These are phyloP conservation scores for Evernia prunastri DNA, from an alignment of 495 filamentous ascomycete species.

Conservation along the genomic window DNA sequence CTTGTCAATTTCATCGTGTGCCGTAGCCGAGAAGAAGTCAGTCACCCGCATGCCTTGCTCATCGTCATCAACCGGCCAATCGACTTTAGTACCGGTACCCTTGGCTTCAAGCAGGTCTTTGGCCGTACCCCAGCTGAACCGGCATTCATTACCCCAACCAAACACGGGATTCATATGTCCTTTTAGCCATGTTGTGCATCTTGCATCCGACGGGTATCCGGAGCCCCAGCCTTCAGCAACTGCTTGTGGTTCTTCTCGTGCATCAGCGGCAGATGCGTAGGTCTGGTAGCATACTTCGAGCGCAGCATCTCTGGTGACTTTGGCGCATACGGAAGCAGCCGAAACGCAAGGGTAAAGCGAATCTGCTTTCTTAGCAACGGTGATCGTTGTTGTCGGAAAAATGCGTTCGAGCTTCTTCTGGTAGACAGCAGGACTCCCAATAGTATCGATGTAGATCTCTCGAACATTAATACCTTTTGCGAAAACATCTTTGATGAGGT, in stretches of 20 bases:
- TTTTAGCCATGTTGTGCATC: conserved; percentile 74
- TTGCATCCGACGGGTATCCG: conserved; percentile 85
- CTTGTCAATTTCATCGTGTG: conserved; percentile 26
- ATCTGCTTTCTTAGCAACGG: conserved; percentile 94
- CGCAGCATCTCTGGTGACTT: conserved; percentile 87
- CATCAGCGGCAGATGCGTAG: conserved; percentile 23
- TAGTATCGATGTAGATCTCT: conserved; percentile 93
- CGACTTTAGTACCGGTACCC: conserved; percentile 57
- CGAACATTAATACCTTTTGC: conserved; percentile 67
- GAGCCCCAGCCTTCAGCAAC: conserved; percentile 64
- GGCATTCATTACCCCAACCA: conserved; percentile 87
- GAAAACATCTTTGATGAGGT: conserved; percentile 69
- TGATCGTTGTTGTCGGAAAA: conserved; percentile 74
- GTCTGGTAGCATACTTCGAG: conserved; percentile 66
- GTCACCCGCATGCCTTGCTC: conserved; percentile 59
- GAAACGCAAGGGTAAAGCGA: conserved; percentile 88
- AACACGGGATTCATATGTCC: conserved; percentile 86
- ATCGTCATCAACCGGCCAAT: conserved; percentile 76
- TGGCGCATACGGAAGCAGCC: conserved; percentile 89
- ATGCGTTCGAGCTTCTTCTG: conserved; percentile 76
- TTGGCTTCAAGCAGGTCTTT: conserved; percentile 81
- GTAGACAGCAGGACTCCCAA: conserved; percentile 74
- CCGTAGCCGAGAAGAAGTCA: conserved; percentile 55
- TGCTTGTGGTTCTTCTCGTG: conserved; percentile 22
- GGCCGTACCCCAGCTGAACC: conserved; percentile 86